Evolutionary conservation across 2,329 filamentous ascomycete genomes (phyloP), one percentile per base, ranked within the genome.

Genomic region (Nigrospora oryzae): DNA sequence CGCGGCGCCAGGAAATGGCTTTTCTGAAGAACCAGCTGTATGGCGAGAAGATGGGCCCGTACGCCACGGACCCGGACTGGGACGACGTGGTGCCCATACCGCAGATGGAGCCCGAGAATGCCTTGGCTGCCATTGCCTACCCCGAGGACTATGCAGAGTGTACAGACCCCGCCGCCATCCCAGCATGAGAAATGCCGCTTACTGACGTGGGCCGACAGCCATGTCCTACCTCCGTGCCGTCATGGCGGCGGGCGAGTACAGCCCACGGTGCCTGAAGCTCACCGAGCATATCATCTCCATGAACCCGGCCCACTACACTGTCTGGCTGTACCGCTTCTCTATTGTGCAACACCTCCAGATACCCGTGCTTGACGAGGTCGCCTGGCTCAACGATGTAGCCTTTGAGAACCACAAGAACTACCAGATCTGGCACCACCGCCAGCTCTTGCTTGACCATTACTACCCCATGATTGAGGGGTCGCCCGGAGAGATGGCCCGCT

Each of bases 271-370:
- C 33, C 75, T 98, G 37, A 76, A 73, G 31, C 78, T 98, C 50
- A 98, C 93, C 5, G 84, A 89, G 61, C 82, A 91, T 64, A 83
- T 98, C 60, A 97, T 98, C 60, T 73, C 74, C 48, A 82, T 96
- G 77, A 98, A 98, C 65, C 87, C 93, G 14, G 90, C 93, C 1
- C 93, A 98, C 70, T 98, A 98, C 69, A 98, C 93, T 14, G 91
- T 97, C 49, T 98, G 93, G 93, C 80, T 97, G 17, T 98, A 95
- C 71, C 86, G 93, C 49, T 89, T 90, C 54, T 81, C 84, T 58
- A 86, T 84, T 43, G 68, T 97, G 40, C 77, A 84, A 51, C 73
- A 79, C 3, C 71, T 95, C 23, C 64, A 77, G 40, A 74, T 83
- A 40, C 69, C 82, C 44, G 70, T 93, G 38, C 66, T 71, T 3